Percentiles rank a stretch among this genome's conserved stretches.
These are phyloP conservation scores for Colletotrichum liriopes DNA, from an alignment of 2,329 filamentous ascomycete species.

Conservation along the genomic window DNA sequence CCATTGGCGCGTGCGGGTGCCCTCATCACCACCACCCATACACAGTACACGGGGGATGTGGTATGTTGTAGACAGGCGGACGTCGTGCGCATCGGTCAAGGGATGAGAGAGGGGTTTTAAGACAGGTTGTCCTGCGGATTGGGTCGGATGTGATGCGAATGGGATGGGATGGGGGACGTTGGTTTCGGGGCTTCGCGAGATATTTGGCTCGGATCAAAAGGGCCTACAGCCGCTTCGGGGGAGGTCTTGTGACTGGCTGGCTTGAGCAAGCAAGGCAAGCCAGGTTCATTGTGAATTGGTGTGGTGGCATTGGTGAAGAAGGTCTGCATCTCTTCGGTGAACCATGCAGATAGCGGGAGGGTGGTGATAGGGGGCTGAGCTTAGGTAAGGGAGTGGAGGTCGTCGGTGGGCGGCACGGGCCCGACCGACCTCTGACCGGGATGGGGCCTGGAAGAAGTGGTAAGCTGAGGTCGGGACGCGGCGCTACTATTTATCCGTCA, in stretches of 20 bases:
- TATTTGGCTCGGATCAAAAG: constrained; percentile 1
- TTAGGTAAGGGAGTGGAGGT: constrained; percentile 34
- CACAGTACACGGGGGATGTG: background rate
- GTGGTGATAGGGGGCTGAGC: constrained; percentile 5
- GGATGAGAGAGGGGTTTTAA: constrained; percentile 2
- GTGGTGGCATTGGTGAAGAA: constrained; percentile 24
- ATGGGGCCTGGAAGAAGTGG: background rate
- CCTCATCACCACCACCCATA: constrained; percentile 1
- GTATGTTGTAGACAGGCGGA: background rate
- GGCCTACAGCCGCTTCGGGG: background rate
- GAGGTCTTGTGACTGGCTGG: background rate
- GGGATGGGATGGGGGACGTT: background rate
- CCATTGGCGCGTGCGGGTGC: background rate
- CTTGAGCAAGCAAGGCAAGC: background rate
- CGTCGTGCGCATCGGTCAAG: constrained; percentile 10
- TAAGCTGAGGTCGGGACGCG: background rate
- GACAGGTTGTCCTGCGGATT: background rate
- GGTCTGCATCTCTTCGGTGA: constrained; percentile 15
- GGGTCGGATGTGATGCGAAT: background rate
- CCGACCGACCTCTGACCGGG: constrained; percentile 28
- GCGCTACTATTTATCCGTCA: background rate
- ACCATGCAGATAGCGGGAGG: background rate
- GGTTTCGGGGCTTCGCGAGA: background rate
- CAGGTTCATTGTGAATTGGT: background rate
- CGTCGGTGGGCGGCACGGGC: constrained; percentile 33